Evolutionary conservation across 768 basidiomycete genomes (phyloP).

Genomic region (Leccinum barrowsii): DNA sequence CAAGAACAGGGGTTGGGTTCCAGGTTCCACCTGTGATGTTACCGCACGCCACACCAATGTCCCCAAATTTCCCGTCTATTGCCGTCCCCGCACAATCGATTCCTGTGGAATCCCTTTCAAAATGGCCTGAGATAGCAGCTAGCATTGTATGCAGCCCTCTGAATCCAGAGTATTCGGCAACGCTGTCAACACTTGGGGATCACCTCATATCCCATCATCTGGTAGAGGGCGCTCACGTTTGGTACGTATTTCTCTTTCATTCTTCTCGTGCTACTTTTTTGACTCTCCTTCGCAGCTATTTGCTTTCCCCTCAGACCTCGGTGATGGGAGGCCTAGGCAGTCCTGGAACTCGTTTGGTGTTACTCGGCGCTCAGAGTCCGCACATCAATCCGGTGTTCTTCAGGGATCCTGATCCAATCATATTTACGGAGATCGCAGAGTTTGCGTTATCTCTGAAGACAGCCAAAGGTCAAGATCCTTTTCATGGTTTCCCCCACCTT

Average conservation of each 20-base stretch:
- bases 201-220: conserved; percentile 68
- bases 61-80: conserved; percentile 57
- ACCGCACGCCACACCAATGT: conserved; percentile 50
- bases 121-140: conserved; percentile 84
- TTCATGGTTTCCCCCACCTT: conserved; percentile 77
- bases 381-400: conserved; percentile 45
- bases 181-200: conserved; percentile 83
- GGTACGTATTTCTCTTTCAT: conserved; percentile 45
- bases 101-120: conserved; percentile 59
- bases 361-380: conserved; percentile 71
- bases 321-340: conserved; percentile 68
- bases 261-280: neutral
- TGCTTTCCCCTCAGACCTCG: conserved; percentile 82
- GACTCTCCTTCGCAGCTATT: conserved; percentile 51
- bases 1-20: conserved; percentile 36
- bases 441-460: conserved; percentile 81
- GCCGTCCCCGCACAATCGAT: conserved; percentile 41
- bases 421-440: conserved; percentile 89
- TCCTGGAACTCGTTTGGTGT: conserved; percentile 60
- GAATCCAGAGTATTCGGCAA: conserved; percentile 63
- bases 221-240: conserved; percentile 85
- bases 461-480: conserved; percentile 82
- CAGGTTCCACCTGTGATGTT: conserved; percentile 35
- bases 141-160: conserved; percentile 77
- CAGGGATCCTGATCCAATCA: conserved; percentile 69